These are phyloP conservation scores for Boletus speciosus DNA, from an alignment of 768 basidiomycete species.

Conservation along the genomic window DNA sequence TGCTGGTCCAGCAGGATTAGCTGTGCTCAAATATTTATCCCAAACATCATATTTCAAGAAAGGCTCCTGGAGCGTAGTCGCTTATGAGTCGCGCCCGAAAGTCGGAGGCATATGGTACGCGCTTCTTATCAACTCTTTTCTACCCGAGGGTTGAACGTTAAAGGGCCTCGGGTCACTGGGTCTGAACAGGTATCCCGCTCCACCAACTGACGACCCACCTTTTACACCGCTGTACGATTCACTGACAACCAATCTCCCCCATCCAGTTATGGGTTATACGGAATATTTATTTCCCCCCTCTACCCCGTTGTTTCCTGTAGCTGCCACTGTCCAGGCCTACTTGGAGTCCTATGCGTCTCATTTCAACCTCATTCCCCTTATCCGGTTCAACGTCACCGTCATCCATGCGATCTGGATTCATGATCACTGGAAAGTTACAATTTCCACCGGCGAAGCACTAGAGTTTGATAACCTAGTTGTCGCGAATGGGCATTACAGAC, in stretches of 20 bases:
- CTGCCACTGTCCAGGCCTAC: slow-evolving; percentile 62
- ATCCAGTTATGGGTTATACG: slow-evolving; percentile 70
- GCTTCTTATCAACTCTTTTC: neutral
- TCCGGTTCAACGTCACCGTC: slow-evolving; percentile 63
- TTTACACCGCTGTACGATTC: slow-evolving; percentile 74
- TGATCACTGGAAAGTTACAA: slow-evolving; percentile 47
- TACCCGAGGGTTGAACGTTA: neutral
- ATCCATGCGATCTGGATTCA: slow-evolving; percentile 39
- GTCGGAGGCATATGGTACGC: slow-evolving; percentile 78
- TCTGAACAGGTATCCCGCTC: slow-evolving; percentile 51
- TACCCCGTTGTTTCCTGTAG: slow-evolving; percentile 66
- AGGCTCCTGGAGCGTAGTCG: slow-evolving; percentile 59
- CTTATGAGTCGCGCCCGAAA: slow-evolving; percentile 60
- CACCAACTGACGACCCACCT: slow-evolving; percentile 49
- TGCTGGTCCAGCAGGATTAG: slow-evolving; percentile 73
- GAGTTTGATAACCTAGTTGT: slow-evolving; percentile 66
- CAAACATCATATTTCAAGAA: slow-evolving; percentile 55
- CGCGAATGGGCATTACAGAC: slow-evolving; percentile 71
- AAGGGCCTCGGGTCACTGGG: neutral
- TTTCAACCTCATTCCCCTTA: slow-evolving; percentile 58
- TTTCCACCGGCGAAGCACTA: slow-evolving; percentile 35
- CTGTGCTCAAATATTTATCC: slow-evolving; percentile 59
- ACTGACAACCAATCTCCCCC: slow-evolving; percentile 78
- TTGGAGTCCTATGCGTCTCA: slow-evolving; percentile 60
- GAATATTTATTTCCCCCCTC: slow-evolving; percentile 65